These are phyloP conservation scores for Stramenopiles sp. DNA, from an alignment of 352 stramenopile genomes.

Conservation along the genomic window DNA sequence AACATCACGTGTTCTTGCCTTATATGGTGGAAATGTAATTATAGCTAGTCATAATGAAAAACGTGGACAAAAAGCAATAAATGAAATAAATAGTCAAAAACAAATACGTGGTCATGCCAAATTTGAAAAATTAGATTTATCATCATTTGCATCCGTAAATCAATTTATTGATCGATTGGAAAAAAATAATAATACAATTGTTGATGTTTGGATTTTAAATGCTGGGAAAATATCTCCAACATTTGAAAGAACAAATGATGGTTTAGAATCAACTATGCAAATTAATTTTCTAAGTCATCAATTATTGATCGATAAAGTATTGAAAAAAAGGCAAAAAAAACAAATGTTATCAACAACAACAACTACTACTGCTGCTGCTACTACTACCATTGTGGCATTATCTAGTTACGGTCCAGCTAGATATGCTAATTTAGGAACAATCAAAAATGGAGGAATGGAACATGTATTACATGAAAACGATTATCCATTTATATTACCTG, in stretches of 20 bases:
- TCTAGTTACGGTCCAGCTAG: background rate
- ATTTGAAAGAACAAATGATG: background rate
- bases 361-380: background rate
- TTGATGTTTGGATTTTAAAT: constrained; percentile 4
- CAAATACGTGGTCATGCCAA: background rate
- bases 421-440: background rate
- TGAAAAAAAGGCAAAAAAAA: background rate
- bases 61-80: background rate
- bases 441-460: background rate
- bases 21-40: background rate
- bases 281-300: background rate
- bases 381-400: background rate
- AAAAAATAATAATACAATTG: background rate
- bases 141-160: background rate
- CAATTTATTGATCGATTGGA: background rate
- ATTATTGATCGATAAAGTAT: background rate
- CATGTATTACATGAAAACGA: background rate
- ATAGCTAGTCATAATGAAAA: background rate
- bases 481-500: background rate
- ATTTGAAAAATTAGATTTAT: background rate
- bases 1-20: background rate
- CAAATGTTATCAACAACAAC: too few species aligned
- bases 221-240: background rate
- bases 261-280: background rate
- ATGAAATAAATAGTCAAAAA: background rate